Base-by-base conservation (phyloP, 768 basidiomycete genomes). In the Pholiota molesta region DNA sequence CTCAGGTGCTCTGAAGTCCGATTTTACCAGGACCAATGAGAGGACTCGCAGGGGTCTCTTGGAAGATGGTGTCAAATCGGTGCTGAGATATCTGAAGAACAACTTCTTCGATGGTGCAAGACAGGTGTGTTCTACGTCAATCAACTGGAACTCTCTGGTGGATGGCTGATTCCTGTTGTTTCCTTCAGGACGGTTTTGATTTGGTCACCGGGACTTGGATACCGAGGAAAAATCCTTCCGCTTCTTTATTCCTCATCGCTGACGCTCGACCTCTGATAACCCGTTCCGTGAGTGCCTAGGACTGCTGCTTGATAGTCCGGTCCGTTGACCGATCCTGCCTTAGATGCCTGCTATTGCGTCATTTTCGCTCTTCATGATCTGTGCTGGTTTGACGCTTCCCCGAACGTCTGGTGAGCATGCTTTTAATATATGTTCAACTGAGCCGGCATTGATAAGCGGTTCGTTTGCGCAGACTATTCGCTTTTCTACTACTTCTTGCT, bases 101-200 rank as follows among this genome's bases (percentile, higher is more conserved):
- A 99, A 97, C 71, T 94, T 94, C 77, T 91, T 97, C 65, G 97
- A 99, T 73, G 97, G 97, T 7, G 83, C 95, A 54, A 81, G 96
- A 70, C 95, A 97, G 81, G 91, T 90, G 52, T 55, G 75, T 66
- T 49, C 47, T 19, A 31, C 31, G 28, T 40, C 13, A 26, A n/a
- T 44, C 13, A 40, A 51, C 42, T 19, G 11, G 5, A n/a, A 45
- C 51, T 14, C 6, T 4, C 4, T 10, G 2, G n/a, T 23, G 13
- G 13, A 63, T 37, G 47, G 55, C 45, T 39, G 14, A 44, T 31
- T 21, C 62, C 52, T 14, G 35, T 35, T 23, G 45, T 33, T 49
- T 44, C 33, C 49, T 59, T n/a, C 68, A 95, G 88, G 97, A 99
- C 75, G 95, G 92, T 9, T 97, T 92, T 71, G 97, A 99, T 73